phyloP scores from a whole-genome alignment of 805 yeast genomes.

The Saccharomyces jurei region DNA sequence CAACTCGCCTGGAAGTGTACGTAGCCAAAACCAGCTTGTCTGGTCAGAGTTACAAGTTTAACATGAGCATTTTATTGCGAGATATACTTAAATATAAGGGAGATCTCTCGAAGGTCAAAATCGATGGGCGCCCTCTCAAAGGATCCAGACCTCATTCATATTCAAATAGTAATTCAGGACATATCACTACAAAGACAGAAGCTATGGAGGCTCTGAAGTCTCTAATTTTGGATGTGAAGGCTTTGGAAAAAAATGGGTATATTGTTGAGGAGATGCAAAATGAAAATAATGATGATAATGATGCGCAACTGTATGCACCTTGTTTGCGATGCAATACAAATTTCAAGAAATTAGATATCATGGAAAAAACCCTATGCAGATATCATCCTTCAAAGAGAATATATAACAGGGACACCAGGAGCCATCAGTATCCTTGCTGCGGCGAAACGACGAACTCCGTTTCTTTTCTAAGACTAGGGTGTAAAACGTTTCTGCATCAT shows the following conservation, averaged over 20 bases:
- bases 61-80: conserved; percentile 25
- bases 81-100: conserved; percentile 26
- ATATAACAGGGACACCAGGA: conserved; percentile 19
- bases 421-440: conserved; percentile 28
- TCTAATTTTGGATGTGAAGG: conserved; percentile 12
- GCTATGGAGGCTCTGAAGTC: conserved; percentile 15
- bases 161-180: conserved; percentile 1
- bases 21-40: conserved; percentile 23
- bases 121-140: conserved; percentile 17
- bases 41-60: conserved; percentile 26
- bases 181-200: conserved; percentile 6
- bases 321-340: conserved; percentile 28
- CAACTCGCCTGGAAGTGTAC: conserved; percentile 21
- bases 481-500: conserved; percentile 20
- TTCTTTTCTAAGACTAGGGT: conserved; percentile 23
- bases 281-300: conserved; percentile 1
- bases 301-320: conserved; percentile 4
- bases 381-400: conserved; percentile 26
- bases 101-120: conserved; percentile 16
- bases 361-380: conserved; percentile 23
- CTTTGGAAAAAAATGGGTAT: conserved; percentile 21
- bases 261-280: conserved; percentile 7
- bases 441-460: conserved; percentile 26
- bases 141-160: not conserved
- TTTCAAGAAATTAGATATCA: conserved; percentile 19